Percentiles rank a stretch among this genome's conserved stretches.
These are phyloP conservation scores for Aspergillus sparsus DNA, from an alignment of 495 filamentous ascomycete species.

Conservation along the genomic window DNA sequence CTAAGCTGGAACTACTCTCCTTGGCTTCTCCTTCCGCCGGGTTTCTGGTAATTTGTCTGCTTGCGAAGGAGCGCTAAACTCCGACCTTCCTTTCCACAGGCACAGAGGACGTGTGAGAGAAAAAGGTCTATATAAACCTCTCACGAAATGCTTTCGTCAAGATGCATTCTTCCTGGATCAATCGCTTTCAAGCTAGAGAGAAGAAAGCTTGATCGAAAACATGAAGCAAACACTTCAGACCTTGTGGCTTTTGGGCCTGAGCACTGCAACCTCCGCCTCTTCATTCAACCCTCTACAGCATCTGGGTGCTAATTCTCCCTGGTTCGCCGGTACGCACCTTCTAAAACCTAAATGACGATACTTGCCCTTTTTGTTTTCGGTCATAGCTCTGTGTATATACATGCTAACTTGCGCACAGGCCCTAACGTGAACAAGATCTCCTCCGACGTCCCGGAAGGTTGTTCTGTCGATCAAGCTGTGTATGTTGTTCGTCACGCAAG, in stretches of 20 bases:
- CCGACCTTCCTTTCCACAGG: too few species aligned
- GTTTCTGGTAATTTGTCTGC: too few species aligned
- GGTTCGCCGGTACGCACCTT: slow-evolving; percentile 43
- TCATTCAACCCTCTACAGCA: slow-evolving; percentile 42
- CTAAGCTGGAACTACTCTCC: too few species aligned
- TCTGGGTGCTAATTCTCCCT: slow-evolving; percentile 56
- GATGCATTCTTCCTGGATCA: not conserved
- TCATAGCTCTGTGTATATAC: not conserved
- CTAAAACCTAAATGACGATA: not conserved
- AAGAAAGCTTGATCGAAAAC: not conserved
- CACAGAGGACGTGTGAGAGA: too few species aligned
- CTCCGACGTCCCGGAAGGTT: slow-evolving; percentile 48
- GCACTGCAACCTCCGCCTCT: slow-evolving; percentile 11
- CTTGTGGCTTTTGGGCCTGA: slow-evolving; percentile 16
- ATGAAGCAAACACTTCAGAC: slow-evolving; percentile 14
- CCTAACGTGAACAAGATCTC: slow-evolving; percentile 56
- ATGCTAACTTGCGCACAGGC: slow-evolving; percentile 27
- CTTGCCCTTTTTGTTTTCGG: too few species aligned
- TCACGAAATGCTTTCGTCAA: not conserved
- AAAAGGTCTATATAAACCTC: too few species aligned
- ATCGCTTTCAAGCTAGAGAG: not conserved
- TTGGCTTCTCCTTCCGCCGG: too few species aligned
- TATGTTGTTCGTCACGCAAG: slow-evolving; percentile 59
- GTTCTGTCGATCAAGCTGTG: slow-evolving; percentile 54
- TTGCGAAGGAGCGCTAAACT: too few species aligned